These are phyloP conservation scores for Cercospora nicotianae DNA, from an alignment of 2,329 filamentous ascomycete species.

Conservation along the genomic window DNA sequence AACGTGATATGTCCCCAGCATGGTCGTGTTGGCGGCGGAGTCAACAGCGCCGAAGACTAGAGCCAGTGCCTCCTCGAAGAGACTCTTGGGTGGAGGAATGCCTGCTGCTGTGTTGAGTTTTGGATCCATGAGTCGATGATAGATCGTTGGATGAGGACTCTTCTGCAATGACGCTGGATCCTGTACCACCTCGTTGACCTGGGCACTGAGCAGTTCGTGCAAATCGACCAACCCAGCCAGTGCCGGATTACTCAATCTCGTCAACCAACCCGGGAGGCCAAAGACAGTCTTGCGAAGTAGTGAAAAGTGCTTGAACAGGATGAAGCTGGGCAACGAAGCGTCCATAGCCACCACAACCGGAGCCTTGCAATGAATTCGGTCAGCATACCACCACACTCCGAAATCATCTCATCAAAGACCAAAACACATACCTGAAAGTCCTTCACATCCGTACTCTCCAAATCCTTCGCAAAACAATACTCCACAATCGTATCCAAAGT, in stretches of 20 bases:
- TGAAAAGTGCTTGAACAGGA: slow-evolving; percentile 45
- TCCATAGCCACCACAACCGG: slow-evolving; percentile 48
- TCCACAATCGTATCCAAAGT: slow-evolving; percentile 43
- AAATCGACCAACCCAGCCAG: slow-evolving; percentile 43
- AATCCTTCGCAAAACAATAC: slow-evolving; percentile 46
- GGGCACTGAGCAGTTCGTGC: slow-evolving; percentile 38
- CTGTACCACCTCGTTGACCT: slow-evolving; percentile 38
- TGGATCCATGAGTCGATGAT: slow-evolving; percentile 40
- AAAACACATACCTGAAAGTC: slow-evolving; percentile 36
- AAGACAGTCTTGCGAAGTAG: slow-evolving; percentile 42
- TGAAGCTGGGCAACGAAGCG: slow-evolving; percentile 38
- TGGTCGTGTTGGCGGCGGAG: slow-evolving; percentile 46
- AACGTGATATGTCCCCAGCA: slow-evolving; percentile 46
- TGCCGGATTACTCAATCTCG: slow-evolving; percentile 40
- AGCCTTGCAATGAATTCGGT: slow-evolving; percentile 27
- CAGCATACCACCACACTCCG: not conserved
- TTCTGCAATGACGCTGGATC: slow-evolving; percentile 37
- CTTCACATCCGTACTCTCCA: slow-evolving; percentile 42
- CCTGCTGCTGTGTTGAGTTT: slow-evolving; percentile 38
- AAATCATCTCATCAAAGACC: too few species aligned
- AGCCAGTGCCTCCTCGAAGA: slow-evolving; percentile 49
- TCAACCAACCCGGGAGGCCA: slow-evolving; percentile 41
- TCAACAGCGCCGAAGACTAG: slow-evolving; percentile 52
- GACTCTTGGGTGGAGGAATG: slow-evolving; percentile 36
- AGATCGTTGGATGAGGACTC: slow-evolving; percentile 42